These are phyloP conservation scores for Ceratopteris richardii DNA, from an alignment of 75 land plant species.

Conservation along the genomic window DNA sequence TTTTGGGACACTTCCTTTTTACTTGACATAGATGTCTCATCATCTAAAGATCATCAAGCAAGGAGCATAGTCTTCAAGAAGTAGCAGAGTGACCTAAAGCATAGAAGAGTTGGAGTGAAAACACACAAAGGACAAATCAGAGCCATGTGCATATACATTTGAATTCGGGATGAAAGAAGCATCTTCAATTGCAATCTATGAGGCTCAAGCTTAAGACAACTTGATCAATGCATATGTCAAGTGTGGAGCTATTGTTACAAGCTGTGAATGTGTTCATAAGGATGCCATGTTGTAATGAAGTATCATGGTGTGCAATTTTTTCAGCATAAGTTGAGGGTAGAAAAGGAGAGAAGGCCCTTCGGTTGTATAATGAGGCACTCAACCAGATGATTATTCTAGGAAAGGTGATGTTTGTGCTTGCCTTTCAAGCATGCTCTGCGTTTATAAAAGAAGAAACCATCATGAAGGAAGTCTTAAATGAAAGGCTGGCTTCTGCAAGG, in stretches of 20 bases:
- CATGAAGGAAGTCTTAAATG: not conserved
- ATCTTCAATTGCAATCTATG: too few relatives aligned
- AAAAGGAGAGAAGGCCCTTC: conserved; percentile 1
- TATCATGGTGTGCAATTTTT: conserved; percentile 15
- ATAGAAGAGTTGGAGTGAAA: too few relatives aligned
- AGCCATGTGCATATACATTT: too few relatives aligned
- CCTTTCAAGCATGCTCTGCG: conserved; percentile 5
- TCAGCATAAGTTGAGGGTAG: conserved; percentile 11
- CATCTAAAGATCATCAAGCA: too few relatives aligned
- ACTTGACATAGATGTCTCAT: too few relatives aligned
- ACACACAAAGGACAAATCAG: too few relatives aligned
- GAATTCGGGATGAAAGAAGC: too few relatives aligned
- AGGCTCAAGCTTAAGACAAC: too few relatives aligned
- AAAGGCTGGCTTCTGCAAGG: conserved; percentile 10
- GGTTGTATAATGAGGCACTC: not conserved
- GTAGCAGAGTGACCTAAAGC: too few relatives aligned
- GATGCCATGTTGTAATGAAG: conserved; percentile 5
- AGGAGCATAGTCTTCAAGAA: too few relatives aligned
- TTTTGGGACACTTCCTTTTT: too few relatives aligned
- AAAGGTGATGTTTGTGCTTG: not conserved
- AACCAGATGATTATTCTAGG: not conserved
- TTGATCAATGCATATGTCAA: conserved; percentile 1
- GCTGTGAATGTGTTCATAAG: not conserved
- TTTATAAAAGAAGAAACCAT: not conserved
- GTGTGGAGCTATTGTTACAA: conserved; percentile 3